Base-by-base conservation (phyloP, 2,329 filamentous ascomycete species). In the Stachybotrys chartarum region DNA sequence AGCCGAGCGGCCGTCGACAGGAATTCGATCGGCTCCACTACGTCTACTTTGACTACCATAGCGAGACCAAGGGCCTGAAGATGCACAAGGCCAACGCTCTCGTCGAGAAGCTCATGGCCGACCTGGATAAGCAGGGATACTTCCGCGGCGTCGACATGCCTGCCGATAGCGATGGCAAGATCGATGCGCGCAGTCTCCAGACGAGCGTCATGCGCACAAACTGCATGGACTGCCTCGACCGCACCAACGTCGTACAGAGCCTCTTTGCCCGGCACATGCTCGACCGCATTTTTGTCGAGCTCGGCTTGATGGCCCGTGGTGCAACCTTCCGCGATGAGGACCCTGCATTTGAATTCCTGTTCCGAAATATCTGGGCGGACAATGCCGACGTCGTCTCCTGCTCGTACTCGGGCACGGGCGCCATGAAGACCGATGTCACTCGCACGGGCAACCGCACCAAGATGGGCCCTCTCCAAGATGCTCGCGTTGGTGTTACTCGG, bases 201-300 rank as follows among this genome's bases (percentile, higher is more conserved):
- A 90, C 85, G 1, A 91, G 90, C 58, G 92, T 97, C 16, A 92
- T 99, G 60, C 87, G 94, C 54, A 97, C 94, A 45, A 99, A 99
- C 71, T 99, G 94, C 75, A 99, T 99, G 94, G 94, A 99, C 73
- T 99, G 95, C 62, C 82, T 99, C 14, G 94, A 99, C 72, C 88
- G 94, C 54, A 99, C 94, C 54, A 99, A 99, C 65, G 92, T 99
- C 7, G 91, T 99, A 4, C 94, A 99, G 74, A 96, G 91, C 70
- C 96, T 97, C 88, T 83, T 99, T 56, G 94, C 90, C 10, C 87
- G 93, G 53, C 92, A 86, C 82, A 89, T 90, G 14, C 78, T 99
- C 46, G 92, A 92, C 58, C 87, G 91, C 60, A 94, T 96, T 77
- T 84, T 99, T 56, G 82, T 86, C 59, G 93, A 97, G 63, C 76